Conservation (phyloP, 352 stramenopile species). For the Pseudoperonospora humuli region DNA sequence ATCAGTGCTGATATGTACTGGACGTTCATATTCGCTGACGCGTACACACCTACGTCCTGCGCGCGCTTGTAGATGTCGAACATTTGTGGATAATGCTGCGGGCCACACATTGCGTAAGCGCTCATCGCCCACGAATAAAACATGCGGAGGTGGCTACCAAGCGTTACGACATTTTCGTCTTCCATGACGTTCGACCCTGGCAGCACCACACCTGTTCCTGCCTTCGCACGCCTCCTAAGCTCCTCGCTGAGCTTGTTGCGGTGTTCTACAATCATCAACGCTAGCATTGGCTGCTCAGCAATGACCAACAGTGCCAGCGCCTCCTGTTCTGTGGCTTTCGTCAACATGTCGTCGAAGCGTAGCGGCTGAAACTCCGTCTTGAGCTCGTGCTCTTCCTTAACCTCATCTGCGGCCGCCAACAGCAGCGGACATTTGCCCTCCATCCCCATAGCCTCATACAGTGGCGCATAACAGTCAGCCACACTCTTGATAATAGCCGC, state of each 20-base stretch:
- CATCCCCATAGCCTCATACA: conserved; percentile 33
- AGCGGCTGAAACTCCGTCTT: conserved; percentile 43
- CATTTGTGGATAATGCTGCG: conserved; percentile 21
- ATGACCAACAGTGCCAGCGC: conserved; percentile 48
- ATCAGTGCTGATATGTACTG: conserved; percentile 47
- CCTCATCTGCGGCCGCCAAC: conserved; percentile 10
- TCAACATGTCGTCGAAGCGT: conserved; percentile 49
- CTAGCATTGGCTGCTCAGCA: conserved; percentile 23
- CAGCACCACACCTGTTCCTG: conserved; percentile 16
- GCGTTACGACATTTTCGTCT: conserved; percentile 25
- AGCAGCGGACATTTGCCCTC: conserved; percentile 19
- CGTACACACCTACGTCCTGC: conserved; percentile 33
- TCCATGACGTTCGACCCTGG: conserved; percentile 28
- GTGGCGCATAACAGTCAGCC: conserved; percentile 51
- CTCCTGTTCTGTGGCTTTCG: conserved; percentile 58
- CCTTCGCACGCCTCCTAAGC: conserved; percentile 21
- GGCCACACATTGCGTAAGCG: conserved; percentile 21
- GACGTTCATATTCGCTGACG: conserved; percentile 58
- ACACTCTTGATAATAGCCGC: conserved; percentile 39
- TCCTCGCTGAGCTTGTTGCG: conserved; percentile 30
- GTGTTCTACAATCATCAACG: conserved; percentile 43
- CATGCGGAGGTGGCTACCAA: conserved; percentile 41
- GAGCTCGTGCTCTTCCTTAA: conserved; percentile 14
- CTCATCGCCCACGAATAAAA: conserved; percentile 67
- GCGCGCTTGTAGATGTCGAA: conserved; percentile 45